phyloP scores from a whole-genome alignment of 148 eudicot genomes.

The Selenicereus undatus region DNA sequence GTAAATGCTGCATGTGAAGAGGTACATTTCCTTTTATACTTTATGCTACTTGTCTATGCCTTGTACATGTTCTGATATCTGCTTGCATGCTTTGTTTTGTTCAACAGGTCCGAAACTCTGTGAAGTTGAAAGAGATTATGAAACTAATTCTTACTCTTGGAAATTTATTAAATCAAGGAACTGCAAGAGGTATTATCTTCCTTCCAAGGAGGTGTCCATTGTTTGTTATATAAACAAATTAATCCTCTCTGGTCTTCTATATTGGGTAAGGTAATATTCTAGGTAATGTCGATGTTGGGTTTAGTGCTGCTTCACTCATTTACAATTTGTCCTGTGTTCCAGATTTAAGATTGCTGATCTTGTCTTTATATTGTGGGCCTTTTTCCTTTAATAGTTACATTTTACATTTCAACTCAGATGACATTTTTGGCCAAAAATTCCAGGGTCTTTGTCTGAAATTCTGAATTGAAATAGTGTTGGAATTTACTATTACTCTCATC shows the following conservation, averaged over 20 bases:
- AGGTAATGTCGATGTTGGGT: neutral
- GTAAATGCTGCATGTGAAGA: slow-evolving; percentile 84
- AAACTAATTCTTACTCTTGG: slow-evolving; percentile 73
- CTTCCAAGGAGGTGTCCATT: neutral
- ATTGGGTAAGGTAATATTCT: neutral
- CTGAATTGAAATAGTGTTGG: neutral
- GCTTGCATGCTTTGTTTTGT: slow-evolving; percentile 17
- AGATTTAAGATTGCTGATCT: neutral
- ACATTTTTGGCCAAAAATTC: neutral
- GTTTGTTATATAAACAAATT: neutral
- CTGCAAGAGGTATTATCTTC: slow-evolving; percentile 73
- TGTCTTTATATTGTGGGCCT: neutral
- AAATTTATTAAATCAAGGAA: slow-evolving; percentile 82
- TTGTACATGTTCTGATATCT: slow-evolving; percentile 21
- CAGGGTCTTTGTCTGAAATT: neutral
- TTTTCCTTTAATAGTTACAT: neutral
- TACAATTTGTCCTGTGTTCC: neutral
- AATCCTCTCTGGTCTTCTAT: neutral
- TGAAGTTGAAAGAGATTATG: slow-evolving; percentile 82
- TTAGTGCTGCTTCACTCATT: neutral
- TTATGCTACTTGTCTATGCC: slow-evolving; percentile 19
- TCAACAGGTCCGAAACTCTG: slow-evolving; percentile 67
- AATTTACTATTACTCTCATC: neutral
- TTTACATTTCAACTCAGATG: neutral
- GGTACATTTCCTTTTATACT: slow-evolving; percentile 36